Evolutionary conservation across 2,329 filamentous ascomycete genomes (phyloP), one percentile per base, ranked within the genome.

Genomic region (Dryadomyces quercivorus): DNA sequence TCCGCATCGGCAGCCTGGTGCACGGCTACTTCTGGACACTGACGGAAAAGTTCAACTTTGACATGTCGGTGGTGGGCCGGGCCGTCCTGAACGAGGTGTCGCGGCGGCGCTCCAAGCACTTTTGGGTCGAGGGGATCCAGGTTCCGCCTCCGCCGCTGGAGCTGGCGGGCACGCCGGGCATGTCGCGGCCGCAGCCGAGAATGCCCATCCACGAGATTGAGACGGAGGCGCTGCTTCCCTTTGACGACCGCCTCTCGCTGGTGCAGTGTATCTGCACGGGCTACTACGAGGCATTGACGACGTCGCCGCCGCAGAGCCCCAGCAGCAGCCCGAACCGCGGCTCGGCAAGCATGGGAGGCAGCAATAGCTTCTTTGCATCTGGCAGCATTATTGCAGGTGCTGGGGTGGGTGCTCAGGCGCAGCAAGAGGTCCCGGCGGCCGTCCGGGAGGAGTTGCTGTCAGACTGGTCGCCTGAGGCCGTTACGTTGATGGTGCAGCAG

Each of bases 11-110:
- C 34, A 90, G 86, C 64, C 72, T 97, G 55, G 88, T 92, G 51
- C 88, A 95, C 63, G 91, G 89, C 9, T 96, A 96, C 67, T 82
- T 96, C 56, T 92, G 87, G 85, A 79, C 81, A 0, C 65, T 96
- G 57, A 82, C 80, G 5, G 84, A 91, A 56, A 84, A 81, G 54
- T 91, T 95, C 58, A 80, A 87, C 48, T 84, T 94, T 58, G 85
- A 91, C 53, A 75, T 75, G 7, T 83, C 85, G 0, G 73, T 76
- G 0, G 76, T 87, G 18, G 90, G 88, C 8, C 76, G 77, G 52
- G 81, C 82, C 8, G 82, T 96, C 38, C 78, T 85, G 54, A 82
- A 80, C 55, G 91, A 95, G 66, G 86, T 96, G 56, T 74, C 78
- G 12, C 78, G 86, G 51, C 80, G 92, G 43, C 84, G 83, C 63